These are phyloP conservation scores for Oidiodendron maius DNA, from an alignment of 495 filamentous ascomycete species.

Conservation along the genomic window DNA sequence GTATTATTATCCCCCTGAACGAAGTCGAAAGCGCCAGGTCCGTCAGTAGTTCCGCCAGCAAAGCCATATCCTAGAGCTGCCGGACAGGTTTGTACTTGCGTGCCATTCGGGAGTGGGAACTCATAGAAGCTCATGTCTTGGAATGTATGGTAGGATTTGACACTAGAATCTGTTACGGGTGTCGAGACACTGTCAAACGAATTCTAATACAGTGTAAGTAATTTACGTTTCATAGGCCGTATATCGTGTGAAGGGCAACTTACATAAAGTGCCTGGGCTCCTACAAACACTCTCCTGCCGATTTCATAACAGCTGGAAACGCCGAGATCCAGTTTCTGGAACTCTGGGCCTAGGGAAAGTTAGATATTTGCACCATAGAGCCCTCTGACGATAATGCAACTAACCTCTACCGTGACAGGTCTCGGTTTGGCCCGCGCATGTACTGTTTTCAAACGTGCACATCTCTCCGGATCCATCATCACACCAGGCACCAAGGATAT, in stretches of 20 bases:
- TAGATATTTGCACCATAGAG: not conserved
- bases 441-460: conserved; percentile 66
- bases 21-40: conserved; percentile 90
- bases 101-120: conserved; percentile 73
- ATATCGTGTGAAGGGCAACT: conserved; percentile 13
- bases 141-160: conserved; percentile 38
- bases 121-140: conserved; percentile 53
- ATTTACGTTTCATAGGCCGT: too few species aligned
- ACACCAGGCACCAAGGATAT: conserved; percentile 77
- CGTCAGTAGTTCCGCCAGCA: conserved; percentile 88
- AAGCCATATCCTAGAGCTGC: conserved; percentile 92
- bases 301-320: conserved; percentile 72
- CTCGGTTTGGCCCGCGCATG: conserved; percentile 67
- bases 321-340: conserved; percentile 61
- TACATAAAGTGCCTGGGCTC: conserved; percentile 57
- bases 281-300: conserved; percentile 58
- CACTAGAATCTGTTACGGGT: conserved; percentile 33
- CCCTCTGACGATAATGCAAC: conserved; percentile 19
- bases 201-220: conserved; percentile 24
- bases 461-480: conserved; percentile 64
- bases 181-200: conserved; percentile 35
- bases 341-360: conserved; percentile 53
- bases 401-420: conserved; percentile 72
- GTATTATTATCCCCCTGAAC: conserved; percentile 71
- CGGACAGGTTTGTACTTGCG: conserved; percentile 69